Base-by-base conservation (phyloP, 495 filamentous ascomycete genomes). In the Neurospora intermedia region DNA sequence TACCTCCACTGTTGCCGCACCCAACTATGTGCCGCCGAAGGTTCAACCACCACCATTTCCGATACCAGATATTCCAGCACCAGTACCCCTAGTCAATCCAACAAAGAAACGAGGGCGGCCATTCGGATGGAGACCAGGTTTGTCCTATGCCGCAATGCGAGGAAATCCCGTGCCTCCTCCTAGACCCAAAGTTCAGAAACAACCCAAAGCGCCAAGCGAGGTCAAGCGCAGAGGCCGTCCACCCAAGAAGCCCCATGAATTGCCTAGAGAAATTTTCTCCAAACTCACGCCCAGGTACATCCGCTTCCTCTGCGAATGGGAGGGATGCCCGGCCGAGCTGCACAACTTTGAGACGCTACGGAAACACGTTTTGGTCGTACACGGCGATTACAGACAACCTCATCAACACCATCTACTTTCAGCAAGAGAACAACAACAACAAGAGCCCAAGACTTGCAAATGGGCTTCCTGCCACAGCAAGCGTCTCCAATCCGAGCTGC, bases 271-370 rank as follows among this genome's bases (percentile, higher is more conserved):
- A 27, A 38, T 79, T 27, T 83, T 80, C 70, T 70, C 73, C 2
- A 69, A 70, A 6, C 73, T 78, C 13, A 75, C 71, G 3, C 77
- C 78, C 6, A 75, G 75, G 20, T 83, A 78, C 43, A 15, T 78
- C 16, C 42, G 71, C 27, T 83, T 83, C 72, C 62, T 73, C 11
- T 83, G 81, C 72, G 81, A 83, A 70, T 83, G 81, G 81, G 69
- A 77, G 38, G 73, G 75, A 23, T 96, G 93, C 76, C 83, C 84
- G 6, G 88, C 90, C 0, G 87, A 93, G 77, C 83, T 96, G 4
- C 92, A 95, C 75, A 94, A 94, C 77, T 78, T 93, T 42, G 87
- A 90, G 3, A 89, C 89, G 1, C 83, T 96, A 27, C 87, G 88
- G 71, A 87, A 86, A 71, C 93, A 96, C 78, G 77, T 94, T 27